Percentiles rank a stretch among this genome's conserved stretches.
Evolutionary conservation across 169 alveolate species (phyloP).

Genomic region (Eimeria acervulina): DNA sequence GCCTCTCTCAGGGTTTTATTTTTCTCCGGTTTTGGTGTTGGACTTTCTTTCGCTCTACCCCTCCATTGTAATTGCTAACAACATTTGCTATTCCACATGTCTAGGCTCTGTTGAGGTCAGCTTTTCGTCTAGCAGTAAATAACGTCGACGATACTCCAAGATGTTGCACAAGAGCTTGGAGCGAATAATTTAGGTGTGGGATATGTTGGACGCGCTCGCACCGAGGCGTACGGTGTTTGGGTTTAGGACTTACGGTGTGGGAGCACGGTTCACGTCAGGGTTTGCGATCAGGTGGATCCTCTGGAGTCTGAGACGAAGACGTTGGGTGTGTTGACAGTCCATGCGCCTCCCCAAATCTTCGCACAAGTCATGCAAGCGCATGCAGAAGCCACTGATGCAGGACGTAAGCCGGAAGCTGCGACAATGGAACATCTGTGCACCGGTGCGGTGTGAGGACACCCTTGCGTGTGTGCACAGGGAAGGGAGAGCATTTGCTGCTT

Average conservation of each 20-base stretch:
- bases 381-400: constrained; percentile 75
- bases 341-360: constrained; percentile 70
- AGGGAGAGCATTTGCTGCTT: constrained; percentile 44
- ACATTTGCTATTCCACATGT: constrained; percentile 96
- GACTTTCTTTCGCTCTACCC: constrained; percentile 98
- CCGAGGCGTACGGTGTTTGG: not conserved
- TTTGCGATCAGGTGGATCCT: constrained; percentile 71
- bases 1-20: constrained; percentile 95
- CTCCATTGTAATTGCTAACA: constrained; percentile 97
- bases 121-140: not conserved
- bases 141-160: not conserved
- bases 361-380: constrained; percentile 73
- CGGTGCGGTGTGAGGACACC: not conserved
- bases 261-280: not conserved
- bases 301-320: constrained; percentile 67
- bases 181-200: constrained; percentile 65
- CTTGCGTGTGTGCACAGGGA: not conserved
- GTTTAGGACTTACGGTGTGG: constrained; percentile 58
- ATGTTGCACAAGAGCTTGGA: not conserved
- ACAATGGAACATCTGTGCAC: not conserved
- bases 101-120: constrained; percentile 87
- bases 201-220: constrained; percentile 77
- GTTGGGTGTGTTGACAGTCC: constrained; percentile 76
- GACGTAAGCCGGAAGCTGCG: constrained; percentile 31
- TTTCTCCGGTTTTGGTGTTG: constrained; percentile 96